Base-by-base conservation (phyloP, 805 yeast genomes). In the Ogataea chonburiensis region DNA sequence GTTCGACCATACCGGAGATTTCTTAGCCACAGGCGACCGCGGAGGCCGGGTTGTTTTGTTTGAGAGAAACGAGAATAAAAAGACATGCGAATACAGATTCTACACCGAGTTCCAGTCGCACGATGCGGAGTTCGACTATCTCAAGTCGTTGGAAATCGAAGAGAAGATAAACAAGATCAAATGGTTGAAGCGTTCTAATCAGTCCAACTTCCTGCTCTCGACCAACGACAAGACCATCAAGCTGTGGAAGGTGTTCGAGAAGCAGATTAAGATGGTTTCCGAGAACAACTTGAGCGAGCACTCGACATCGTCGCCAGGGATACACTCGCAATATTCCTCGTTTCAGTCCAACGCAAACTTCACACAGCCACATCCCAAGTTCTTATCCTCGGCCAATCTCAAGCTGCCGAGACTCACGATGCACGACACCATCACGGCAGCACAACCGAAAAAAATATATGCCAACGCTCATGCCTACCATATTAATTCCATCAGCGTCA, bases 181-280 rank as follows among this genome's bases (percentile, higher is more conserved):
- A 64, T 93, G 99, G 99, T 76, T 95, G 55, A 79, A 76, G 52
- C 79, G 94, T 45, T 80, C 83, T 33, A 91, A 88, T 64, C 81
- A 82, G 56, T 86, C 96, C n/a, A 91, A 89, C 56, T 87, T 86
- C 56, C 68, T 93, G 51, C 71, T 93, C 49, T 80, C 91, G 20
- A 88, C 99, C 20, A 93, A 93, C 62, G 98, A 93, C 67, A 93
- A 93, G 66, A 93, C 99, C n/a, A 88, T 93, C 58, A 93, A 93
- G 68, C 75, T 93, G 45, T 93, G 99, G 99, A 93, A 93, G 63
- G 76, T 93, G 30, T 83, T 80, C 68, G 97, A 89, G 61, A 86
- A 88, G 59, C 86, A 85, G 54, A 83, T 93, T 49, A 86, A 86
- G 63, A 75, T 93, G 59, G 98, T 93, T 15, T 75, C 89, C 33